Percentiles rank a stretch among this genome's conserved stretches.
Evolutionary conservation across 1,139 yeast species (phyloP).

Genomic region (Magnusiomyces clavatus): DNA sequence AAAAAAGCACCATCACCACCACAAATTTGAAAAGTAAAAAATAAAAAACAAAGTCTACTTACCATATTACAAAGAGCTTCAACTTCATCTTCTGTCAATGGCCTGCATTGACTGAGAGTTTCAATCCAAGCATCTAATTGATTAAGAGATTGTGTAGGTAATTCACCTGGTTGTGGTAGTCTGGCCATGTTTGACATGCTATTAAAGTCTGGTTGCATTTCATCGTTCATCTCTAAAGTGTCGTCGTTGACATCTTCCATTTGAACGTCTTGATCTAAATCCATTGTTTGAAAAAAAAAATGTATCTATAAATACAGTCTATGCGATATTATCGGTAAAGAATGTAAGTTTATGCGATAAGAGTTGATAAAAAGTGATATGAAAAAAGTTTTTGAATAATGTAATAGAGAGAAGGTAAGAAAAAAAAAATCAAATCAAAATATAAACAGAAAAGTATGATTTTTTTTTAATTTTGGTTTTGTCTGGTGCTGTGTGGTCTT

Average conservation of each 20-base stretch:
- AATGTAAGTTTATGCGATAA: not conserved
- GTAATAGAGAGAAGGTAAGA: not conserved
- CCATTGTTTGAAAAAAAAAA: constrained; percentile 7
- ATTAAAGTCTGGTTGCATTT: not conserved
- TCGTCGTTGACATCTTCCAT: constrained; percentile 14
- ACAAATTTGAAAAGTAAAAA: constrained; percentile 13
- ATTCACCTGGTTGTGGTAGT: constrained; percentile 4
- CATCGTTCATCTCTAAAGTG: constrained; percentile 2
- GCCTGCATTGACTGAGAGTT: constrained; percentile 69
- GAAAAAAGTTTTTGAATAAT: not conserved
- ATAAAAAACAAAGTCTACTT: not conserved
- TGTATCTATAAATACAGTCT: not conserved
- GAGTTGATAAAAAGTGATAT: not conserved
- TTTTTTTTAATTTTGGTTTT: too few species aligned
- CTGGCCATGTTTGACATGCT: constrained; percentile 4
- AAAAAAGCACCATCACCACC: not conserved
- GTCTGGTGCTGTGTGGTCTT: too few species aligned
- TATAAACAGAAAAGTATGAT: not conserved
- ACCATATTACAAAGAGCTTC: constrained; percentile 60
- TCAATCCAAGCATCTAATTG: constrained; percentile 87
- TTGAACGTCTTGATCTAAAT: constrained; percentile 12
- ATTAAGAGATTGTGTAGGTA: constrained; percentile 32
- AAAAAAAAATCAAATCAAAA: not conserved
- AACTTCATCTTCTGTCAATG: constrained; percentile 72
- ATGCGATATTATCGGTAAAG: not conserved